These are phyloP conservation scores for Boletellus emodensis DNA, from an alignment of 768 basidiomycete genomes.

Conservation along the genomic window DNA sequence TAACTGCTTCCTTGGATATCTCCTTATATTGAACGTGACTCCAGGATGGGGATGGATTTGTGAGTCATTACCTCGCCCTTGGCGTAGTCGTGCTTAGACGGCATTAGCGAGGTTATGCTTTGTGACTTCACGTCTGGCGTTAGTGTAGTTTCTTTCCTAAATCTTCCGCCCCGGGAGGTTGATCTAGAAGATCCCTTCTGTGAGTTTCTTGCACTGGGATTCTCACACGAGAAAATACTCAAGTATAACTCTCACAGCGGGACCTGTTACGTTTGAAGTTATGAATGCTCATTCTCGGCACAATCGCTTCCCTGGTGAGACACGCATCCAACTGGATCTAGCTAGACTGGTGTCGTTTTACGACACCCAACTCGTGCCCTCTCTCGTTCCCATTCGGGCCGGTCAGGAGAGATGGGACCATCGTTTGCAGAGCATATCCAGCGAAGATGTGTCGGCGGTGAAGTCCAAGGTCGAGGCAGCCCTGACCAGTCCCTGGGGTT, in stretches of 20 bases:
- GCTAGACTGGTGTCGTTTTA: slow-evolving; percentile 34
- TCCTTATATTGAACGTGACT: not conserved
- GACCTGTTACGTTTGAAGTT: not conserved
- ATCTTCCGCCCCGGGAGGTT: slow-evolving; percentile 17
- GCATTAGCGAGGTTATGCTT: slow-evolving; percentile 46
- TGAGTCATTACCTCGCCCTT: slow-evolving; percentile 20
- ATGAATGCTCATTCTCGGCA: slow-evolving; percentile 26
- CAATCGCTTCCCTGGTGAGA: slow-evolving; percentile 31
- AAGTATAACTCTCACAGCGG: not conserved
- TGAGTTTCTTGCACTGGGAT: not conserved
- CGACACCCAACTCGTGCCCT: slow-evolving; percentile 26
- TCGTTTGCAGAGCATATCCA: not conserved
- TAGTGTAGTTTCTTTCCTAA: slow-evolving; percentile 36
- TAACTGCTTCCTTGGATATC: not conserved
- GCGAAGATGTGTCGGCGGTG: not conserved
- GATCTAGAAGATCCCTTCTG: not conserved
- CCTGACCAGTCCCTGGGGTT: too few relatives aligned
- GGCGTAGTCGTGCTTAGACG: not conserved
- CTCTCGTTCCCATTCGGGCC: slow-evolving; percentile 22
- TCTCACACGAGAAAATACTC: not conserved
- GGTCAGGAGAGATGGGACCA: slow-evolving; percentile 9
- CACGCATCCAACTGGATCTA: slow-evolving; percentile 31
- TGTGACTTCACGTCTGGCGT: slow-evolving; percentile 44
- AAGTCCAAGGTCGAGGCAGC: too few relatives aligned
- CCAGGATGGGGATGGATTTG: slow-evolving; percentile 50